These are phyloP conservation scores for Rubia balearica DNA, from an alignment of 305 asterid species.

Conservation along the genomic window DNA sequence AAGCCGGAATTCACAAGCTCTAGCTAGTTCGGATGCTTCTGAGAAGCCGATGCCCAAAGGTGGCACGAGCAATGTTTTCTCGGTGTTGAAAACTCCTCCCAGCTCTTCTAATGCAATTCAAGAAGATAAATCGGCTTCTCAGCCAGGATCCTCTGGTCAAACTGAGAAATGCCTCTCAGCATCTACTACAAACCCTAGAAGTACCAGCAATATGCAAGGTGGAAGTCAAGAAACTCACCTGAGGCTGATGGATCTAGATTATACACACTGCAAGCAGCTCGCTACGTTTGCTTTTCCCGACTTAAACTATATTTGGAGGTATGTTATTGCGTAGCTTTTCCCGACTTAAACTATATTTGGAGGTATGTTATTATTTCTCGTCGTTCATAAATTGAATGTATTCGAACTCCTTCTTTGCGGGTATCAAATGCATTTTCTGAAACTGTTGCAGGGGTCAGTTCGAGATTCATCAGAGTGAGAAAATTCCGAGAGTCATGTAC, in stretches of 20 bases:
- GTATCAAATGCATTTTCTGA: background rate
- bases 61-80: background rate
- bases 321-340: too few relatives aligned
- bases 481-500: constrained; percentile 11
- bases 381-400: background rate
- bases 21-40: constrained; percentile 9
- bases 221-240: background rate
- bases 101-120: constrained; percentile 7
- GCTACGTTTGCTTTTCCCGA: constrained; percentile 14
- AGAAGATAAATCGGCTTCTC: constrained; percentile 9
- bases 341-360: too few relatives aligned
- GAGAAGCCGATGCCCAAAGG: constrained; percentile 11
- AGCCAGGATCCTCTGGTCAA: background rate
- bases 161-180: background rate
- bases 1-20: background rate
- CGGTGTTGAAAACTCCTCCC: background rate
- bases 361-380: constrained; percentile 6
- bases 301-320: constrained; percentile 21
- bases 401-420: background rate
- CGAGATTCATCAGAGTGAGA: constrained; percentile 2
- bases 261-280: constrained; percentile 7
- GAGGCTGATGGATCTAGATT: background rate
- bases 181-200: background rate
- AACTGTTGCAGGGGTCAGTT: constrained; percentile 18
- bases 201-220: background rate